Evolutionary conservation across 495 filamentous ascomycete species (phyloP), one percentile per base, ranked within the genome.

Genomic region (Xylona heveae): DNA sequence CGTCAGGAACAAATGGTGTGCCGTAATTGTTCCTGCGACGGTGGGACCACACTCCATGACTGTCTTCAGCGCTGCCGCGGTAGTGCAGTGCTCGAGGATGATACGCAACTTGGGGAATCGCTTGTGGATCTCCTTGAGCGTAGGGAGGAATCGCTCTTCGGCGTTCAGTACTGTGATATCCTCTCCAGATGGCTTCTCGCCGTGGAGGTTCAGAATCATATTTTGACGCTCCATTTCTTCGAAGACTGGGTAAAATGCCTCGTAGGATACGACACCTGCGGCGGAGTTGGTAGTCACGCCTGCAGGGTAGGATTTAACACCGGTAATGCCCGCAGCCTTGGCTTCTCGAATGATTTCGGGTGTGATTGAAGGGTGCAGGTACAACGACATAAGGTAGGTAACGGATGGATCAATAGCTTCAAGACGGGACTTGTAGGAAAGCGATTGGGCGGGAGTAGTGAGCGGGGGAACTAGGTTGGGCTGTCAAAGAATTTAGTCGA

Each of bases 361-460:
- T 2, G 77, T 91, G 30, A 92, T 64, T 18, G 57, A 64, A 28
- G 74, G 61, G 44, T 80, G 73, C 22, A 90, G 67, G 48, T 88
- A 94, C 17, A 94, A 62, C 3, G 80, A 77, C 83, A 94, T 91
- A 35, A 92, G 65, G 46, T 70, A 93, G 35, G 64, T 71, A 26
- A 93, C 72, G 22, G 66, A 62, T 0, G 74, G 72, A 30, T 75
- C 77, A 40, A 84, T 55, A 31, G 62, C 57, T 40, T 64, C 54
- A 30, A 94, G 62, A 6, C 59, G 57, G 31, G 60, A 51, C 41
- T 74, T 62, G 55, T 92, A 94, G 32, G 73, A 68, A 12, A 91
- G 53, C 18, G 78, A 81, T 47, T 72, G 66, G 35, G 63, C 54
- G 25, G 84, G 73, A 10, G 67, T 78, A 3, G 71, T 77, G 35